Percentiles rank a stretch among this genome's conserved stretches.
phyloP scores from a whole-genome alignment of 2,329 filamentous ascomycete genomes.

The Pestalotiopsis sp. region DNA sequence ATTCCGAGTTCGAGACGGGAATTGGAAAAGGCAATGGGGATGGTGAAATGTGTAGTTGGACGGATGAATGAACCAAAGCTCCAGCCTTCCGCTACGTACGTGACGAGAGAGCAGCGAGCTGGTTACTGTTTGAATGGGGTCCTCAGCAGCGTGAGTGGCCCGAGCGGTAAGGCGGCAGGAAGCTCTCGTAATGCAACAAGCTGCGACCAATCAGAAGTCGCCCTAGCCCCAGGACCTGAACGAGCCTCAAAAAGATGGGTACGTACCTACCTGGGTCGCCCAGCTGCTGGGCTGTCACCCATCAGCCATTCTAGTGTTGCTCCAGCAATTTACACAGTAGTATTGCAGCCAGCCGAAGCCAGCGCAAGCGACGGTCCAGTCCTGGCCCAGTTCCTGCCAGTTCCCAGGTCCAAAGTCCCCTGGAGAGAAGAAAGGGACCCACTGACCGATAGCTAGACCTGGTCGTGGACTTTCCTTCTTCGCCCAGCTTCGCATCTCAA shows the following conservation, averaged over 20 bases:
- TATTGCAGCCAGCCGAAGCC: not conserved
- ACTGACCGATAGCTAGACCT: not conserved
- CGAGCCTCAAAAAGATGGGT: not conserved
- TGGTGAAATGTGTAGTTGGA: not conserved
- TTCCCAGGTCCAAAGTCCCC: too few relatives aligned
- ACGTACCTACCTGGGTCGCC: not conserved
- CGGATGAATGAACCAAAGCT: not conserved
- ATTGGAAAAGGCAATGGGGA: not conserved
- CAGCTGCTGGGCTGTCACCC: not conserved
- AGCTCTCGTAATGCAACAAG: constrained; percentile 15
- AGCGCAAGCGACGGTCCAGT: not conserved
- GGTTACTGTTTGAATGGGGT: constrained; percentile 1
- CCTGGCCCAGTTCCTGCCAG: not conserved
- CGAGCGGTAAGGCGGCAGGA: constrained; percentile 15
- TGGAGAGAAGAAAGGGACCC: not conserved
- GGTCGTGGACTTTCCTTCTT: not conserved
- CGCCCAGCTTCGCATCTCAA: not conserved
- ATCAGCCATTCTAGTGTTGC: too few relatives aligned
- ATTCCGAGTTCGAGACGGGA: not conserved
- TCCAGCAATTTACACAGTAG: too few relatives aligned
- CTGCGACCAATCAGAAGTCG: constrained; percentile 5
- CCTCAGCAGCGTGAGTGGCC: not conserved
- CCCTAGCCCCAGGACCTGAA: not conserved
- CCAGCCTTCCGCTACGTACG: constrained; percentile 2
- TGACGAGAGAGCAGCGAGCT: not conserved